A percentile compares a stretch with the other conserved stretches of the same genome.
phyloP scores from a whole-genome alignment of 139 green algal genomes.

The Closterium sp. region DNA sequence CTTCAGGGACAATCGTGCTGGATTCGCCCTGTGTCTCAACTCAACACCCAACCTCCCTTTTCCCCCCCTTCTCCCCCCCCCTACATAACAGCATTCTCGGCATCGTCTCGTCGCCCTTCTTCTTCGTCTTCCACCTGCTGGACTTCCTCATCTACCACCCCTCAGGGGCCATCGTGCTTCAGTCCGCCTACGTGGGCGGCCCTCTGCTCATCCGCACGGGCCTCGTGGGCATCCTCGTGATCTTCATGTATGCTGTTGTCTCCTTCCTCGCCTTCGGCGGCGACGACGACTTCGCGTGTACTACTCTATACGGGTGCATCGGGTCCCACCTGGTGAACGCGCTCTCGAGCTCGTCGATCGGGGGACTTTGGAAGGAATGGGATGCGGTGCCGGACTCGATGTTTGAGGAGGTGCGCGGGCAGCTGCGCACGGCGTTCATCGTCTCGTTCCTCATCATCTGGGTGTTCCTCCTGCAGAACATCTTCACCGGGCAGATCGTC shows the following conservation, averaged over 20 bases:
- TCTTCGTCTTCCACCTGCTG: constrained; percentile 37
- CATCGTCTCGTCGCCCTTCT: constrained; percentile 26
- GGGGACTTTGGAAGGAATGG: constrained; percentile 5
- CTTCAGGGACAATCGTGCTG: no score
- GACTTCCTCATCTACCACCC: constrained; percentile 44
- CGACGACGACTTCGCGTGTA: constrained; percentile 16
- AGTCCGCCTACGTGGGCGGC: constrained; percentile 31
- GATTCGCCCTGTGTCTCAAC: no score
- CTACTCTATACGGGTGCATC: constrained; percentile 44
- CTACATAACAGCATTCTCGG: constrained; percentile 12
- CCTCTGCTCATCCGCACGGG: constrained; percentile 30
- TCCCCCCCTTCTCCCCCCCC: neutral
- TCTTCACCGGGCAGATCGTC: constrained; percentile 50
- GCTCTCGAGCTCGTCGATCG: constrained; percentile 3
- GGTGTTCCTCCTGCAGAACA: constrained; percentile 48
- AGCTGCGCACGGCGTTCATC: constrained; percentile 28
- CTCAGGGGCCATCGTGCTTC: constrained; percentile 24
- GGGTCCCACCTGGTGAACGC: constrained; percentile 30
- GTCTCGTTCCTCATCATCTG: constrained; percentile 45
- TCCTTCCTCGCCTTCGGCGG: constrained; percentile 37
- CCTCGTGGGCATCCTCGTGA: constrained; percentile 38
- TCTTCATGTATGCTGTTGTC: constrained; percentile 36
- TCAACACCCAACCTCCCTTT: neutral
- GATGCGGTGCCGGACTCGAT: constrained; percentile 16
- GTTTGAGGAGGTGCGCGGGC: constrained; percentile 1